phyloP scores from a whole-genome alignment of 495 filamentous ascomycete species.

The Penicillium cinerascens region DNA sequence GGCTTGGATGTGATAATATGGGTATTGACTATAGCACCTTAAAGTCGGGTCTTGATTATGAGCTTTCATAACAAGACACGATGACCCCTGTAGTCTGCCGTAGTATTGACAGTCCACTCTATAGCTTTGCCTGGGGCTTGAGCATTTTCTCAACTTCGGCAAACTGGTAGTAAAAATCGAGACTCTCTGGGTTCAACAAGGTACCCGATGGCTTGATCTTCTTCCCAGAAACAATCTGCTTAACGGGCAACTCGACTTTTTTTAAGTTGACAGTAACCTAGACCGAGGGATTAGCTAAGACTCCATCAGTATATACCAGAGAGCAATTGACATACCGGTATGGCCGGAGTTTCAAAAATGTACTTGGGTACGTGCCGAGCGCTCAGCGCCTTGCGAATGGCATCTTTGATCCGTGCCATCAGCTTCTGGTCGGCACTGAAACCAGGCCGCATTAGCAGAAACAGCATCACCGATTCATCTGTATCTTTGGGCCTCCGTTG shows the following conservation, averaged over 20 bases:
- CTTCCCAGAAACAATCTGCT: slow-evolving; percentile 73
- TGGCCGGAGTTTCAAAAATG: slow-evolving; percentile 72
- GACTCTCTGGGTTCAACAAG: slow-evolving; percentile 65
- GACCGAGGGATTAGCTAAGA: not conserved
- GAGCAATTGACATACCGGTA: slow-evolving; percentile 54
- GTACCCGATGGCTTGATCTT: slow-evolving; percentile 72
- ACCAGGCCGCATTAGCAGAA: slow-evolving; percentile 64
- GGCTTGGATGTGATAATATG: no score
- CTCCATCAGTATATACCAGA: not conserved
- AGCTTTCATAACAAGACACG: no score
- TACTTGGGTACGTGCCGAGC: slow-evolving; percentile 71
- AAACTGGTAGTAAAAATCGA: slow-evolving; percentile 78
- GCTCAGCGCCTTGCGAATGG: slow-evolving; percentile 59
- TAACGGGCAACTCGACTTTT: slow-evolving; percentile 78
- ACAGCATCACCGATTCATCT: slow-evolving; percentile 73
- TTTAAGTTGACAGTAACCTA: slow-evolving; percentile 75
- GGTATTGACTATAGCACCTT: no score
- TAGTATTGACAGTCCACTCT: not conserved
- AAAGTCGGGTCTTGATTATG: no score
- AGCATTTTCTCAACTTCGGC: slow-evolving; percentile 65
- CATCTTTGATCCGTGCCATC: slow-evolving; percentile 54
- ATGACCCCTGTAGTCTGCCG: no score
- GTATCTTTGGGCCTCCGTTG: slow-evolving; percentile 62
- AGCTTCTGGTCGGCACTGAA: slow-evolving; percentile 48
- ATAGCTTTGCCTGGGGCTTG: slow-evolving; percentile 4